Conservation (phyloP, 1,284 basidiomycete species). For the Fomitiporia mediterranea region DNA sequence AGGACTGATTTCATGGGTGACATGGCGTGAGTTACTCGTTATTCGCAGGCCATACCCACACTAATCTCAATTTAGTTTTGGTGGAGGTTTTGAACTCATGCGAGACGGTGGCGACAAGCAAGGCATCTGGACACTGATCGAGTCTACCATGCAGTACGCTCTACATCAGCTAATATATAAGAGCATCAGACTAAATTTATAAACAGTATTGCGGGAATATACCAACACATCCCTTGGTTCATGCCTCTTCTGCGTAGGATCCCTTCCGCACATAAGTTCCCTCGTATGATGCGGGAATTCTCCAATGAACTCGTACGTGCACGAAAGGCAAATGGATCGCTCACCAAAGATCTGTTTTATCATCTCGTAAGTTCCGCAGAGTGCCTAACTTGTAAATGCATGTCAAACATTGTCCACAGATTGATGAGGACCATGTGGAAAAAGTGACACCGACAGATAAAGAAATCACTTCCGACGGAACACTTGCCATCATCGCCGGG, state of each 20-base stretch:
- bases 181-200: neutral
- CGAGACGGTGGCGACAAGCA: conserved; percentile 23
- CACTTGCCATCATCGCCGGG: conserved; percentile 34
- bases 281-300: neutral
- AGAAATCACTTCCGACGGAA: conserved; percentile 31
- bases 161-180: neutral
- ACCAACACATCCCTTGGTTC: conserved; percentile 16
- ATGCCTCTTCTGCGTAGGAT: conserved; percentile 1
- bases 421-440: conserved; percentile 29
- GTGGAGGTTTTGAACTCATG: conserved; percentile 29
- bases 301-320: neutral
- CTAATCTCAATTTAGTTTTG: conserved; percentile 25
- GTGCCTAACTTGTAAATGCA: neutral
- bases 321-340: conserved; percentile 25
- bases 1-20: conserved; percentile 38
- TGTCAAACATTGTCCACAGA: conserved; percentile 21
- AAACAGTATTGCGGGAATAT: conserved; percentile 1
- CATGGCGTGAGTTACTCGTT: conserved; percentile 27
- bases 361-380: conserved; percentile 30
- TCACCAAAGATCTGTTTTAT: conserved; percentile 35
- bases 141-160: conserved; percentile 5
- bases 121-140: conserved; percentile 1
- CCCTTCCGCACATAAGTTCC: neutral
- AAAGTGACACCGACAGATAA: conserved; percentile 22
- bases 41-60: neutral